Base-by-base conservation (phyloP, 345 rosid genomes). In the Pugionium dolabratum region DNA sequence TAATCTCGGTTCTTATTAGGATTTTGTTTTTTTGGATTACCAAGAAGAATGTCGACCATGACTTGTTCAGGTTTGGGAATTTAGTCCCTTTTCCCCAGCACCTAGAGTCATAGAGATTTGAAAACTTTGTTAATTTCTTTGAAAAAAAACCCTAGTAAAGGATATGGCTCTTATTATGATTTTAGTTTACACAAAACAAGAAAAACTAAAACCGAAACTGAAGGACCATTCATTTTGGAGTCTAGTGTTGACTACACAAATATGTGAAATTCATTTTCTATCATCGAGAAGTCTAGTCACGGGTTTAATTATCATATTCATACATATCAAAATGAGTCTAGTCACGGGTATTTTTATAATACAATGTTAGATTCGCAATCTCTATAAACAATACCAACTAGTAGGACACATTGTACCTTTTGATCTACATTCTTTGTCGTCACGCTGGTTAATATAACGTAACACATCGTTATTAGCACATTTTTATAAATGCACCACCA, bases 351-450 rank as follows among this genome's bases (percentile, higher is more conserved):
- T n/a, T 46, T 48, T 11, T 32, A 9, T 3, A 36, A 45, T 39
- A 54, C 29, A 39, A 3, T 37, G 18, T 18, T 30, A 25, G 60
- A 52, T 65, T 42, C 42, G 9, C n/a, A 3, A 56, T 46, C 43
- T 55, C 48, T 33, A 63, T 56, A 35, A 58, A 59, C 30, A 50
- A 43, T 9, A 10, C 41, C 66, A 66, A 53, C 56, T 37, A 52
- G 72, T 37, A 73, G 51, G 62, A 4, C 36, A 72, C 40, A 57
- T 72, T 55, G 26, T 42, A 57, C 54, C 42, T 34, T 57, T 29
- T 72, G 66, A 36, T 64, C 60, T 50, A 50, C 32, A 50, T 28
- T 37, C 2, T 40, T 72, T 72, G 66, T 64, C 76, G 54, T 64
- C 59, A 64, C 40, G 28, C 67, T 59, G 4, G 26, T 59, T 49